Evolutionary conservation across 1,139 yeast species (phyloP), one percentile per base, ranked within the genome.

Genomic region (Pichia sorboxylosa): DNA sequence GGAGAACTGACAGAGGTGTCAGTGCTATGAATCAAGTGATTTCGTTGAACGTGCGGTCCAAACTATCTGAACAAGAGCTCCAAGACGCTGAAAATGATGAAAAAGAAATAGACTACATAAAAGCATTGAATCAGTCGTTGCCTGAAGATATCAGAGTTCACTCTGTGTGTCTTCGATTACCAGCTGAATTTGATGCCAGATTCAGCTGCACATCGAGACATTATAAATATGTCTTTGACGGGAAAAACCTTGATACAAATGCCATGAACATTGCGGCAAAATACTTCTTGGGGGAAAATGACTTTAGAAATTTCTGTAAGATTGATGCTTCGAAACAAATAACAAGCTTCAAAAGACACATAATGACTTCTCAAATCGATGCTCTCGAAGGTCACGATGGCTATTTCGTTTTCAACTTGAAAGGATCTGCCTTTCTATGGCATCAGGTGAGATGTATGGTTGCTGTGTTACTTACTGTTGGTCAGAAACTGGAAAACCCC

Each of bases 391-490:
- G 37, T 2, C 37, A 40, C 9, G 31, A 38, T 28, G 65, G 60
- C 17, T 61, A 65, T 36, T 81, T 66, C 47, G 79, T 77, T 37
- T 76, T 90, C 52, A 87, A 85, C 51, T 60, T 90, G 33, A 66
- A 71, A 42, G 99, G 98, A 0, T 64, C 83, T 2, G 98, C 98
- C 6, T 92, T 92, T 46, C 59, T 92, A 38, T 92, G 98, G 98
- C 97, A 92, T 52, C 99, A 92, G 54, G 99, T 92, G 16, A 69
- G 98, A 33, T 85, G 94, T 45, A 90, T 92, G 94, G 72, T 85
- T 59, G 94, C 94, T 0, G 64, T 82, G 6, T 54, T 92, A 33
- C 72, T 92, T 35, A 57, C 79, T 17, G 73, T 87, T 5, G 98
- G 95, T 1, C 95, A 85, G 53, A 63, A 63, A 13, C 63, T 72